Conservation (phyloP, 495 filamentous ascomycete genomes). For the Aspergillus hancockii region DNA sequence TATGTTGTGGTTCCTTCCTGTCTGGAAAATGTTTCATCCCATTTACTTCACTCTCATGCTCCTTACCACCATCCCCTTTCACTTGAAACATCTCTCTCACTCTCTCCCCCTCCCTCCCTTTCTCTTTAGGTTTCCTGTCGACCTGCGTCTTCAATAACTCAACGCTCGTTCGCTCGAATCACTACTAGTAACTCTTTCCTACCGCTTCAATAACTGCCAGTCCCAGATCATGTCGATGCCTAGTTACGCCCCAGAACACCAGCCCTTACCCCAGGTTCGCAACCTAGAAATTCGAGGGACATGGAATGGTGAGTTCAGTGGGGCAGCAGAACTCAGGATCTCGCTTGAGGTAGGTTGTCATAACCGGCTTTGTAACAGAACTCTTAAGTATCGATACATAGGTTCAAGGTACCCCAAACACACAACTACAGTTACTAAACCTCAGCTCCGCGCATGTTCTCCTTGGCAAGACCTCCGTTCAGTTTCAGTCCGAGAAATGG, state of each 20-base stretch:
- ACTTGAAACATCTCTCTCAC: not conserved
- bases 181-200: not conserved
- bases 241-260: not conserved
- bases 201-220: no score
- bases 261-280: conserved; percentile 21
- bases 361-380: not conserved
- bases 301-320: conserved; percentile 32
- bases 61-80: not conserved
- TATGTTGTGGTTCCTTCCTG: conserved; percentile 6
- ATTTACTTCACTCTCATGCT: conserved; percentile 5
- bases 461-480: conserved; percentile 11
- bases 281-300: conserved; percentile 36
- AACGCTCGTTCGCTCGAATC: no score
- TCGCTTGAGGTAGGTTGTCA: conserved; percentile 32
- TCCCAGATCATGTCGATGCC: conserved; percentile 17
- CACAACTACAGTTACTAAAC: conserved; percentile 18
- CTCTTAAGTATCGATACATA: conserved; percentile 2
- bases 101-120: not conserved
- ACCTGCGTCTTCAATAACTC: no score
- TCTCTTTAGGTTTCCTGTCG: not conserved
- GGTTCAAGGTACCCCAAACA: conserved; percentile 23
- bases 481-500: conserved; percentile 8
- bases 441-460: conserved; percentile 1
- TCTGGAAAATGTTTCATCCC: conserved; percentile 6
- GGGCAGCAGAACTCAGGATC: conserved; percentile 31